Evolutionary conservation across 2,329 filamentous ascomycete species (phyloP).

Genomic region (Cryphonectria nitschkei): DNA sequence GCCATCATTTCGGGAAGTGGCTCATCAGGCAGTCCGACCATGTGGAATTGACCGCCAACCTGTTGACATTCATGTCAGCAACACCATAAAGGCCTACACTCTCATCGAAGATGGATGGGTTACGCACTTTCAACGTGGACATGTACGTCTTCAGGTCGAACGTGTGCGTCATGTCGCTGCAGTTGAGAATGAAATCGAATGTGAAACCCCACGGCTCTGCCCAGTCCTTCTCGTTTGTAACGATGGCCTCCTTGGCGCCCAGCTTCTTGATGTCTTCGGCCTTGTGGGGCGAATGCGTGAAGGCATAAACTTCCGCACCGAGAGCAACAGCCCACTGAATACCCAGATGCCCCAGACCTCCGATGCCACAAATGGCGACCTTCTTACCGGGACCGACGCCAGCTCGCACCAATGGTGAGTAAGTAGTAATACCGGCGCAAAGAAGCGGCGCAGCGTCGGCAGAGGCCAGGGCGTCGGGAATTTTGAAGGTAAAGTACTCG

Average conservation of each 20-base stretch:
- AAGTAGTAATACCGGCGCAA: conserved; percentile 78
- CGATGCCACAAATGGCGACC: conserved; percentile 73
- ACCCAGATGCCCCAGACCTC: conserved; percentile 75
- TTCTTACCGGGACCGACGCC: conserved; percentile 70
- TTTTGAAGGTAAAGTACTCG: conserved; percentile 63
- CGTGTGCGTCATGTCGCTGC: conserved; percentile 52
- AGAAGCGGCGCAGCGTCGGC: conserved; percentile 68
- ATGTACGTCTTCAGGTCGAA: conserved; percentile 60
- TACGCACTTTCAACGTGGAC: conserved; percentile 46
- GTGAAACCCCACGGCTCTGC: conserved; percentile 54
- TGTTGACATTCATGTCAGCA: not conserved
- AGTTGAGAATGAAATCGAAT: conserved; percentile 57
- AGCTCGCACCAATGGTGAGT: conserved; percentile 68
- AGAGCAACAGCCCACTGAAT: conserved; percentile 73
- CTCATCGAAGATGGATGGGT: no score
- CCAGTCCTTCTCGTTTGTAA: conserved; percentile 58
- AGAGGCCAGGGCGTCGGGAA: conserved; percentile 55
- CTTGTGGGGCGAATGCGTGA: conserved; percentile 64
- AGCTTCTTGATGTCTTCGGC: conserved; percentile 62
- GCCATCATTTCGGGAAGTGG: conserved; percentile 48
- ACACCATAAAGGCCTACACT: not conserved
- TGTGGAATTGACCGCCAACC: conserved; percentile 59
- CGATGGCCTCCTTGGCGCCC: conserved; percentile 61
- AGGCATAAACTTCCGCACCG: conserved; percentile 67
- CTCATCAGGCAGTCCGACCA: conserved; percentile 60